Conservation (phyloP, 2,329 filamentous ascomycete genomes). For the Ilyonectria destructans region DNA sequence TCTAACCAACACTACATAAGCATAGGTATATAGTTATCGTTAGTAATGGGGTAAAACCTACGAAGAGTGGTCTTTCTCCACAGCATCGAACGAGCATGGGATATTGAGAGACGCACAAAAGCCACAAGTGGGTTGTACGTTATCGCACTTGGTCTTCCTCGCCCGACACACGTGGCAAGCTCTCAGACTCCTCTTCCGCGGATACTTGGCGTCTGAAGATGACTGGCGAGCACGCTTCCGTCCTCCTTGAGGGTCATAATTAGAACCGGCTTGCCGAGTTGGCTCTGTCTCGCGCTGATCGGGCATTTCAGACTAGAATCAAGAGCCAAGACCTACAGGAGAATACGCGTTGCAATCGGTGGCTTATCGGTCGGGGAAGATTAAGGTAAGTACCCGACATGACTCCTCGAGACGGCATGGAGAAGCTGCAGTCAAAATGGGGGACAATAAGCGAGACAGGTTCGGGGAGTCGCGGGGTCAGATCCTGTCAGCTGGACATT, state of each 20-base stretch:
- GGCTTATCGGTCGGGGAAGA: constrained; percentile 36
- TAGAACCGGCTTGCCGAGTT: background rate
- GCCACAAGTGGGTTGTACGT: constrained; percentile 55
- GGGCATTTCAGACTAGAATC: constrained; percentile 11
- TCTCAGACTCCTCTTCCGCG: constrained; percentile 53
- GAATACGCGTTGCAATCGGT: background rate
- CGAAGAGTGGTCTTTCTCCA: constrained; percentile 49
- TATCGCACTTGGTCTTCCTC: constrained; percentile 58
- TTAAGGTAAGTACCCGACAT: constrained; percentile 32
- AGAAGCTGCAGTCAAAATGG: background rate
- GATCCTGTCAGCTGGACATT: background rate
- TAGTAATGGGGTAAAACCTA: constrained; percentile 18
- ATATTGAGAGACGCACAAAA: constrained; percentile 55
- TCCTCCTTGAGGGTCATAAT: background rate
- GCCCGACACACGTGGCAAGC: constrained; percentile 57
- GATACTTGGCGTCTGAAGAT: constrained; percentile 43
- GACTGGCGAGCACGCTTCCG: constrained; percentile 38
- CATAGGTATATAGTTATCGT: rapidly evolving
- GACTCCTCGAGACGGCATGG: background rate
- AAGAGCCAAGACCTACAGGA: background rate
- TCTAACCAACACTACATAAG: constrained; percentile 33
- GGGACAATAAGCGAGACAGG: background rate
- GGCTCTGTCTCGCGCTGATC: constrained; percentile 1
- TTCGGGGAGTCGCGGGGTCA: constrained; percentile 23
- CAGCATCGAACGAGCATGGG: constrained; percentile 53